Percentiles rank a stretch among this genome's conserved stretches.
These are phyloP conservation scores for Hippophae tibetana DNA, from an alignment of 306 rosid species.

Conservation along the genomic window DNA sequence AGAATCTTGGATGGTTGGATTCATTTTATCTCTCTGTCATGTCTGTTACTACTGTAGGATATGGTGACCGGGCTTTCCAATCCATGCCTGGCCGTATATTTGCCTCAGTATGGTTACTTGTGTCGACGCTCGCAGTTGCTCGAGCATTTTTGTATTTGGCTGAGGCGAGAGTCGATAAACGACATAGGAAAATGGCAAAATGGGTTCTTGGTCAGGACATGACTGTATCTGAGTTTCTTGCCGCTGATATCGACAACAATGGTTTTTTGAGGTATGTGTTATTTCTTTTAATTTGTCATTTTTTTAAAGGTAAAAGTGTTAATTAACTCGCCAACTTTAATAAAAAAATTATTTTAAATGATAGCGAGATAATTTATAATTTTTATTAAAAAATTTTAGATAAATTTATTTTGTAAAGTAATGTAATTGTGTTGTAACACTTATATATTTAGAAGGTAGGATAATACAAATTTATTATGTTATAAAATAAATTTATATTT, in stretches of 20 bases:
- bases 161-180: conserved; percentile 93
- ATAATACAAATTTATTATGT: too few relatives aligned
- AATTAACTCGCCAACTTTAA: too few relatives aligned
- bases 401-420: too few relatives aligned
- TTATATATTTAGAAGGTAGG: too few relatives aligned
- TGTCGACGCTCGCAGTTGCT: conserved; percentile 87
- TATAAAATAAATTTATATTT: too few relatives aligned
- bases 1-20: conserved; percentile 79
- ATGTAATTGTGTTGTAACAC: too few relatives aligned
- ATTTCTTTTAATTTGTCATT: not conserved
- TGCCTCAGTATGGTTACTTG: conserved; percentile 89
- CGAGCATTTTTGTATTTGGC: conserved; percentile 87
- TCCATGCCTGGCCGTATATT: conserved; percentile 73
- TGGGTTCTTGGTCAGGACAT: conserved; percentile 96
- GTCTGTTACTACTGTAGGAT: conserved; percentile 96
- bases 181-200: conserved; percentile 90
- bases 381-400: too few relatives aligned
- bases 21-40: conserved; percentile 91
- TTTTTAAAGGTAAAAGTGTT: too few relatives aligned
- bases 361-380: too few relatives aligned
- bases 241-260: conserved; percentile 89
- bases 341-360: too few relatives aligned
- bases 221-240: conserved; percentile 89
- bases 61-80: conserved; percentile 74
- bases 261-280: conserved; percentile 78